A percentile compares a stretch with the other conserved stretches of the same genome.
These are phyloP conservation scores for Candida vartiovaarae DNA, from an alignment of 805 yeast species.

Conservation along the genomic window DNA sequence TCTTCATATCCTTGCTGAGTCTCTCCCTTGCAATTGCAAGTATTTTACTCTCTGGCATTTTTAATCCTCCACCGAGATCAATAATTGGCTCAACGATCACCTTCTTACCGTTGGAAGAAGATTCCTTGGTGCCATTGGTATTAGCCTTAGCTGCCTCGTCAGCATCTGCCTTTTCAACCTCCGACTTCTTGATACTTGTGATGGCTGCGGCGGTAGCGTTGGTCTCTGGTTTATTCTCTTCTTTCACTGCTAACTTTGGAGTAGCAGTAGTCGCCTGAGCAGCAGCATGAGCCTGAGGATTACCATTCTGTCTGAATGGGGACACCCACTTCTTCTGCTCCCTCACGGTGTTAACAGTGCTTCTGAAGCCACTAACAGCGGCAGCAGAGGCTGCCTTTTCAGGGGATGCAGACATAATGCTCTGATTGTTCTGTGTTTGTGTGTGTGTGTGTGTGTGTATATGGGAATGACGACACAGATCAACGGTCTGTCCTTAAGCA, in stretches of 20 bases:
- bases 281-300: background rate
- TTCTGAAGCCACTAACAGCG: slow-evolving; percentile 11
- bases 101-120: slow-evolving; percentile 6
- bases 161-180: background rate
- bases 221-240: background rate
- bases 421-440: too few relatives aligned
- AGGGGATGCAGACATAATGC: background rate
- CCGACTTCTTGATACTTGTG: too few relatives aligned
- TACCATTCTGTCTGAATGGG: slow-evolving; percentile 20
- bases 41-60: slow-evolving; percentile 21
- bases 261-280: slow-evolving; percentile 1
- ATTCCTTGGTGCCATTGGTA: slow-evolving; percentile 1
- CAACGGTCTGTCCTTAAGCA: too few relatives aligned
- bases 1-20: slow-evolving; percentile 14
- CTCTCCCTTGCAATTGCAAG: slow-evolving; percentile 21
- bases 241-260: background rate
- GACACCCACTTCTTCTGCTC: slow-evolving; percentile 24
- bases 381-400: slow-evolving; percentile 1
- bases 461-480: too few relatives aligned
- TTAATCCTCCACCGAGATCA: slow-evolving; percentile 25
- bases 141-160: background rate
- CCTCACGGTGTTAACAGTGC: slow-evolving; percentile 16
- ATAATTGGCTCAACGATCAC: slow-evolving; percentile 16
- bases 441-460: too few relatives aligned
- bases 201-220: too few relatives aligned